Percentiles rank a stretch among this genome's conserved stretches.
Evolutionary conservation across 1,139 yeast genomes (phyloP).

Genomic region (Hyphopichia pseudoburtonii): DNA sequence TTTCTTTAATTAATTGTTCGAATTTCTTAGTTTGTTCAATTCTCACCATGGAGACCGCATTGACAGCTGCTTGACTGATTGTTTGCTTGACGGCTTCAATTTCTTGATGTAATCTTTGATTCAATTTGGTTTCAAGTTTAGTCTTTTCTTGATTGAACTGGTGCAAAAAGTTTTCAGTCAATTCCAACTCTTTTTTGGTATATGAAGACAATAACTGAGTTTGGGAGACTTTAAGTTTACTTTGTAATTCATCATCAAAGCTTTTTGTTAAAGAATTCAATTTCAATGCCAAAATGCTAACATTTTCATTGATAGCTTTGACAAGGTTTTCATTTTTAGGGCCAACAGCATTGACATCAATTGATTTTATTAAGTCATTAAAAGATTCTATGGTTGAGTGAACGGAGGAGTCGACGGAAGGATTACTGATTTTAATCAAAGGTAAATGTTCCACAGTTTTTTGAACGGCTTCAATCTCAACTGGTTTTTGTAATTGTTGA

Average conservation of each 20-base stretch:
- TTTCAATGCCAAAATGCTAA: slow-evolving; percentile 31
- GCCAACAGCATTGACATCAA: slow-evolving; percentile 41
- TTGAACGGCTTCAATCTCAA: slow-evolving; percentile 36
- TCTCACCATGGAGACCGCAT: slow-evolving; percentile 71
- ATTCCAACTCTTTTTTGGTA: slow-evolving; percentile 53
- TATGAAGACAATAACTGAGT: slow-evolving; percentile 57
- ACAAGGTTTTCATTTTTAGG: slow-evolving; percentile 30
- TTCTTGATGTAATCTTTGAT: slow-evolving; percentile 61
- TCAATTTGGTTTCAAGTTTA: slow-evolving; percentile 63
- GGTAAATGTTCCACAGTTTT: slow-evolving; percentile 37
- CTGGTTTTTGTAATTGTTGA: slow-evolving; percentile 48
- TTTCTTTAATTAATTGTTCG: slow-evolving; percentile 59
- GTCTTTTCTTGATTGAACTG: slow-evolving; percentile 56
- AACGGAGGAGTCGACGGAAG: slow-evolving; percentile 45
- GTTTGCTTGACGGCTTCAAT: slow-evolving; percentile 67
- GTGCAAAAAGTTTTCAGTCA: slow-evolving; percentile 48
- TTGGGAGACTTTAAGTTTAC: slow-evolving; percentile 39
- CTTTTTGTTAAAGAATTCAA: slow-evolving; percentile 37
- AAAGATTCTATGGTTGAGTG: slow-evolving; percentile 48
- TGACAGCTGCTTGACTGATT: slow-evolving; percentile 73
- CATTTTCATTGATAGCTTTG: slow-evolving; percentile 30
- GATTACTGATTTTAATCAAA: slow-evolving; percentile 27
- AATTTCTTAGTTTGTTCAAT: slow-evolving; percentile 72
- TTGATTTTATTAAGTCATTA: slow-evolving; percentile 51
- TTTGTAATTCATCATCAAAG: slow-evolving; percentile 42